Base-by-base conservation (phyloP, 2,329 filamentous ascomycete genomes). In the Beauveria rudraprayagi region DNA sequence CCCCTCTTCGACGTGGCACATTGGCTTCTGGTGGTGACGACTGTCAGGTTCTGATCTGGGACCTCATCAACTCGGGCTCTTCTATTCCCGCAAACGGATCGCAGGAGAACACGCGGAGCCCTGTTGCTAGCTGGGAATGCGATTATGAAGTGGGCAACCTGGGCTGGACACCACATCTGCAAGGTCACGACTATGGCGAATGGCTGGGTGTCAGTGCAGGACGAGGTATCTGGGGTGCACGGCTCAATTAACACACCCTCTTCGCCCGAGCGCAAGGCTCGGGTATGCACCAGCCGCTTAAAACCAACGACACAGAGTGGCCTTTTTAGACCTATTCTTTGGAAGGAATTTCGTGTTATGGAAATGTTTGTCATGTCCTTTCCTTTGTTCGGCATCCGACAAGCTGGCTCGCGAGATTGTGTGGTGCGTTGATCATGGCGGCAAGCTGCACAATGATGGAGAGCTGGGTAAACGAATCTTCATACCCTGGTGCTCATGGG, bases 1-100 rank as follows among this genome's bases (percentile, higher is more conserved):
- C 91, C 9, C 93, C 92, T 0, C 84, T 86, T 60, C 84, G 92
- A 62, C 83, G 94, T 68, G 94, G 94, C 26, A 89, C 92, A 66
- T 83, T 99, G 19, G 93, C 93, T 17, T 96, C 91, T 0, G 94
- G 94, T 40, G 94, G 83, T 6, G 94, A 99, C 69, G 94, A 99
- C 73, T 93, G 87, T 65, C 84, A 94, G 66, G 93, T 97, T 2
- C 80, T 97, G 37, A 81, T 97, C 17, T 99, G 94, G 94, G 94
- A 99, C 73, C 80, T 99, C 10, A 81, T 97, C 65, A 93, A 89
- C 63, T 71, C 72, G 68, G 70, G 77, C 73, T 65, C 80, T 73
- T 68, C 81, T 64, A 72, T 76, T 62, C 73, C 78, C 26, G 68
- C 77, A 44, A 84, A 84, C 64, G 83, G 82, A 41, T 73, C 76